Percentiles rank a stretch among this genome's conserved stretches.
Conservation (phyloP, 1,284 basidiomycete genomes). For the Volvariella volvacea region DNA sequence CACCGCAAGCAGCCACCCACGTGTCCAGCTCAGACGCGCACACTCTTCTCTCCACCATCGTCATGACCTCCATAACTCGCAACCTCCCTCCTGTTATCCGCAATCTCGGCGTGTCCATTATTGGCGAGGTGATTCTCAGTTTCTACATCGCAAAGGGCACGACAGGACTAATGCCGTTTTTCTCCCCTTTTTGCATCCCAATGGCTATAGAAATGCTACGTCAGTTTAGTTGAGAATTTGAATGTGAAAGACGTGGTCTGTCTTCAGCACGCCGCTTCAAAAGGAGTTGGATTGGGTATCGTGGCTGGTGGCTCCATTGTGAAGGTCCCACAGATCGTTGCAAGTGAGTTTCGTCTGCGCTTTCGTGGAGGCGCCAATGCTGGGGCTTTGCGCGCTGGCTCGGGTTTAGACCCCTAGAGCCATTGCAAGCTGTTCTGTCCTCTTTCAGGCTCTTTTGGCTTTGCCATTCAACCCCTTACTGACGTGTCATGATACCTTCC, state of each 20-base stretch:
- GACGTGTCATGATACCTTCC: background rate
- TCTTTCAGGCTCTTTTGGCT: too few relatives aligned
- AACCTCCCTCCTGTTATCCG: slow-evolving; percentile 79
- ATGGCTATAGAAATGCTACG: slow-evolving; percentile 85
- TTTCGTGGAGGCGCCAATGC: background rate
- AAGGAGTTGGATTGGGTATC: slow-evolving; percentile 88
- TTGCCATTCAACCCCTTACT: too few relatives aligned
- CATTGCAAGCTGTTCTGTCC: too few relatives aligned
- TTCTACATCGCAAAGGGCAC: too few relatives aligned
- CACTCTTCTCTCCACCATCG: background rate
- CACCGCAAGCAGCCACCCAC: too few relatives aligned
- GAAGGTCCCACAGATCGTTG: slow-evolving; percentile 86
- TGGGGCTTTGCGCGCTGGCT: too few relatives aligned
- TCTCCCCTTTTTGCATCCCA: too few relatives aligned
- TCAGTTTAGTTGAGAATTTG: slow-evolving; percentile 83
- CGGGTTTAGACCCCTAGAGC: too few relatives aligned
- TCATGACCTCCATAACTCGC: slow-evolving; percentile 64
- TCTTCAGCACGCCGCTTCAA: slow-evolving; percentile 88
- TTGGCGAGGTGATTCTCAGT: slow-evolving; percentile 61
- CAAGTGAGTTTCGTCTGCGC: slow-evolving; percentile 43
- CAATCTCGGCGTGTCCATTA: slow-evolving; percentile 73
- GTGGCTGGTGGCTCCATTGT: slow-evolving; percentile 91
- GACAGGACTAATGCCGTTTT: too few relatives aligned
- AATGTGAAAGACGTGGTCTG: slow-evolving; percentile 78
- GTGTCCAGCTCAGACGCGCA: too few relatives aligned